Evolutionary conservation across 768 basidiomycete genomes (phyloP), one percentile per base, ranked within the genome.

Genomic region (Myochromella boudieri): DNA sequence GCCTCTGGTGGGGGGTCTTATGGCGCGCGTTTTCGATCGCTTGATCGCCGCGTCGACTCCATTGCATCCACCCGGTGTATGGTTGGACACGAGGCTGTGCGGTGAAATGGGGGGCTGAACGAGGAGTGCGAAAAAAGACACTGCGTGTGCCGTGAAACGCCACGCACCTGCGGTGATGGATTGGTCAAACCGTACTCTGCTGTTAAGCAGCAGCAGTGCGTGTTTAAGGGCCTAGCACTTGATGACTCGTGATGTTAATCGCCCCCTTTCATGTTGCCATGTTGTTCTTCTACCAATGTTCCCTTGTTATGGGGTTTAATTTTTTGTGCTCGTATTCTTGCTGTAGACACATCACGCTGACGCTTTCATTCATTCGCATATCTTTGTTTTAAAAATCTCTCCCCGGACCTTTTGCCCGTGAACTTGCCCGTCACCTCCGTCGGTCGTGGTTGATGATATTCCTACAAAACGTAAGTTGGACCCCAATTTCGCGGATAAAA

Each of bases 71-170:
- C 76, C 71, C 81, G 78, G 80, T 70, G 72, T 69, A 40, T 76
- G 83, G 88, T 82, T 86, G 87, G 87, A 81, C 85, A 83, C 85
- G 84, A 75, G 80, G 85, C 71, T 77, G 83, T 76, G 87, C 71
- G 90, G 90, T 92, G 90, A 92, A 92, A 92, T 85, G 91, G 90
- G 87, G 89, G 87, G 88, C 88, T 82, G 90, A 91, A 88, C 88
- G 90, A 91, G 87, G 82, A 89, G 87, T 86, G 88, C 82, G 82
- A 82, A 83, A 82, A 82, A 79, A 80, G 76, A 70, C 61, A 60
- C 63, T 55, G 42, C 60, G 60, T 64, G 63, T 54, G 58, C 64
- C 59, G 60, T 67, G 51, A 64, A 58, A 62, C 36, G 60, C 62
- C 60, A 58, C 55, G 65, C 55, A 48, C 46, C 48, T 67, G 65